Base-by-base conservation (phyloP, 2,329 filamentous ascomycete species). In the Fonsecaea pedrosoi region DNA sequence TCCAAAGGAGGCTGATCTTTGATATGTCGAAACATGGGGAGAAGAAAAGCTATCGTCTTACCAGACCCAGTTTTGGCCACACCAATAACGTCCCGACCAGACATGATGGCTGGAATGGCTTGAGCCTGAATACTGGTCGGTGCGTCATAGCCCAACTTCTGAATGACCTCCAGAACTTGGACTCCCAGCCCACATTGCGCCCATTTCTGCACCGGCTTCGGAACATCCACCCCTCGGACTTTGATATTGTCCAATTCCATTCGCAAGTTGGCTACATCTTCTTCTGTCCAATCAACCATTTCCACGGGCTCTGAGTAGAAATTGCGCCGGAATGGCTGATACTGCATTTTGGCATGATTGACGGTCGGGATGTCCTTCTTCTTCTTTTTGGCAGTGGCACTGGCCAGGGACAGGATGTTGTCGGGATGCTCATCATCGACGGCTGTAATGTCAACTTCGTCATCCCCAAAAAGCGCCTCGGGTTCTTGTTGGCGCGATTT, bases 21-120 rank as follows among this genome's bases (percentile, higher is more conserved):
- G 81, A 98, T 97, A 77, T 99, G 95, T 64, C 95, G 89, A 77
- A 99, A 97, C 92, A 98, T 97, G 42, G 95, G 95, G 54, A 99
- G 86, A 35, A 97, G 81, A 77, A 98, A 99, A 5, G 95, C 95
- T 74, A 98, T 89, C 0, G 95, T 99, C 82, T 99, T 99, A 77
- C 95, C 95, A 32, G 95, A 98, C 4, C 95, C 95, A 32, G 95
- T 99, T 82, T 98, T 98, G 18, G 95, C 95, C 61, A 99, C 93
- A 71, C 94, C 95, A 70, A 99, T 92, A 42, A 97, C 91, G 81
- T 99, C 95, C 72, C 93, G 88, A 9, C 95, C 95, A 34, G 94
- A 96, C 92, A 98, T 97, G 74, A 97, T 92, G 9, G 93, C 90
- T 1, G 95, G 95, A 67, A 98, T 89, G 2, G 95, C 95, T 78